Evolutionary conservation across 106 monocot genomes (phyloP), one percentile per base, ranked within the genome.

Genomic region (Dioscorea zingiberensis): DNA sequence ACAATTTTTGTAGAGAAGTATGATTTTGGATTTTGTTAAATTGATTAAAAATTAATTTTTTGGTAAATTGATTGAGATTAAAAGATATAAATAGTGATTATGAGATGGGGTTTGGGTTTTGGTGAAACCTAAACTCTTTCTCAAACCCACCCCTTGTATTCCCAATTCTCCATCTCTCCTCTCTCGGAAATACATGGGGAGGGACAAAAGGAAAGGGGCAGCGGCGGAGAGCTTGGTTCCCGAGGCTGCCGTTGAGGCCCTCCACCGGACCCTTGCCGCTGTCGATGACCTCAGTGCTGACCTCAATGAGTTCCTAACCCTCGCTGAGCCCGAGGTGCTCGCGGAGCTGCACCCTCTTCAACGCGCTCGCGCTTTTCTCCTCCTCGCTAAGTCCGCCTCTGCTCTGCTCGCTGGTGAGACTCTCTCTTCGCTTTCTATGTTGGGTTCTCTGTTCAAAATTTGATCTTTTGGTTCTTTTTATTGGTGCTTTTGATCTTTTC

Each of bases 301-400:
- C 26, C 80, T 94, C 62, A 58, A 60, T 67, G 48, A 83, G 61
- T 81, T 88, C 67, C 72, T 95, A 66, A 54, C 76, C 29, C 28
- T 81, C 29, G 83, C 91, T 3, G 91, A 88, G 21, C 79, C 91
- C 19, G 85, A 91, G 23, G 80, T 67, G 67, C 62, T 95, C 47
- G 88, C 87, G 15, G 88, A 80, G 69, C 71, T 95, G 24, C 84
- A 87, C 0, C 85, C 95, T 27, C 91, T 95, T 26, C 73, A 77
- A 23, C 82, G 83, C 17, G 95, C 95, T 23, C 80, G 85, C 8
- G 85, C 78, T 57, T 95, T 85, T 63, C 83, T 91, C 68, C 48
- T 73, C 29, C 79, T 95, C 26, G 80, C 95, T 27, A 75, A 81
- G 66, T 67, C 88, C 53, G 73, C 79, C 69, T 62, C 91, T 38